phyloP scores from a whole-genome alignment of 306 rosid species.

The Cucurbita ficifolia region DNA sequence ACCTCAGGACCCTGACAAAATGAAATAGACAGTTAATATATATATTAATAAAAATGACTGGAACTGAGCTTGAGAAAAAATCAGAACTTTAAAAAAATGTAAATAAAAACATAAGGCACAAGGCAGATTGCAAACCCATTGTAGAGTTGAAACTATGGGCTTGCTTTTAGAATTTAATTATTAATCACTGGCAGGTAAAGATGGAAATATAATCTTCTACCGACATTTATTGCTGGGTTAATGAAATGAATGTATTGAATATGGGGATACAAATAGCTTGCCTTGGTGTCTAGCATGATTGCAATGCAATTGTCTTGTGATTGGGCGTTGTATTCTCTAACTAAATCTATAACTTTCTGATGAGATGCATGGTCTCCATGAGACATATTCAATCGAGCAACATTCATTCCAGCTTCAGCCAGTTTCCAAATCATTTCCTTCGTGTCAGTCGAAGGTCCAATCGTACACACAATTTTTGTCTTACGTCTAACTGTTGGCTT shows the following conservation, averaged over 20 bases:
- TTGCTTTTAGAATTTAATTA: background rate
- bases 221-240: background rate
- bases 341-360: conserved; percentile 88
- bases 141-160: background rate
- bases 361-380: conserved; percentile 98
- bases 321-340: conserved; percentile 77
- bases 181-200: background rate
- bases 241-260: background rate
- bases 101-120: background rate
- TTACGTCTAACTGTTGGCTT: conserved; percentile 72
- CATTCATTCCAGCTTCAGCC: conserved; percentile 97
- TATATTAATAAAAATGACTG: background rate
- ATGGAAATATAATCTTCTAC: background rate
- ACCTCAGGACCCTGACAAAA: conserved; percentile 75
- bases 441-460: conserved; percentile 92
- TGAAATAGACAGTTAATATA: background rate
- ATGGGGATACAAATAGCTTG: conserved; percentile 3
- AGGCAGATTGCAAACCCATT: background rate
- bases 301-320: conserved; percentile 64
- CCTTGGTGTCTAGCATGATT: conserved; percentile 97
- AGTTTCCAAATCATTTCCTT: conserved; percentile 94
- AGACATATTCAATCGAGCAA: conserved; percentile 92
- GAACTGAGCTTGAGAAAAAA: background rate
- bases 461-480: conserved; percentile 94
- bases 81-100: background rate